phyloP scores from a whole-genome alignment of 257 asterid genomes.

The Ophiorrhiza pumila region DNA sequence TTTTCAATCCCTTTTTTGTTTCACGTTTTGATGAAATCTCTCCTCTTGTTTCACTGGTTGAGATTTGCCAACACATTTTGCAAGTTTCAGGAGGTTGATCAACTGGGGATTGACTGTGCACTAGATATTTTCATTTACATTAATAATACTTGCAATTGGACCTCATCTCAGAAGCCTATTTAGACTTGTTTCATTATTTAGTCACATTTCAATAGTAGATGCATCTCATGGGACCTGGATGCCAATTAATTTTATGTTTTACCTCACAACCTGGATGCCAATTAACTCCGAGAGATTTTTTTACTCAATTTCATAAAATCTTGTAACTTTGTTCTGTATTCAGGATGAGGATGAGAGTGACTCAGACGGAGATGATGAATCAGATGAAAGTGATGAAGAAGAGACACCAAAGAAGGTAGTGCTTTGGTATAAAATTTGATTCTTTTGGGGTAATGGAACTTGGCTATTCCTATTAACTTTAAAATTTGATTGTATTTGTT shows the following conservation, averaged over 20 bases:
- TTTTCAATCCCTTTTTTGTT: background rate
- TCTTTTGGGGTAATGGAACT: background rate
- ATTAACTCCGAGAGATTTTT: background rate
- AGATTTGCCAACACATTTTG: background rate
- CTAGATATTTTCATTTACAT: background rate
- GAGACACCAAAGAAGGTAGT: conserved; percentile 85
- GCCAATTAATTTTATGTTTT: background rate
- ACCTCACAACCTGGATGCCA: no score
- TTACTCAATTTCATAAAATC: background rate
- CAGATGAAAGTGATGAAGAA: conserved; percentile 66
- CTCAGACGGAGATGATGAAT: conserved; percentile 39
- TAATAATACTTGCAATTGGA: background rate
- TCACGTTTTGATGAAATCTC: no score
- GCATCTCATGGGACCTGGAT: background rate
- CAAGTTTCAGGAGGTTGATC: background rate
- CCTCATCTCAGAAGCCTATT: background rate
- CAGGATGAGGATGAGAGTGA: conserved; percentile 54
- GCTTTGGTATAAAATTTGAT: no score
- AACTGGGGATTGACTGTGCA: background rate
- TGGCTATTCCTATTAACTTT: background rate
- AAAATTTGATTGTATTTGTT: background rate
- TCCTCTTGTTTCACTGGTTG: background rate
- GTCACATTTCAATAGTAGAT: background rate
- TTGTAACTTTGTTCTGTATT: background rate
- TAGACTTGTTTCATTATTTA: background rate